Evolutionary conservation across 1,139 yeast genomes (phyloP).

Genomic region (Taphrina wiesneri): DNA sequence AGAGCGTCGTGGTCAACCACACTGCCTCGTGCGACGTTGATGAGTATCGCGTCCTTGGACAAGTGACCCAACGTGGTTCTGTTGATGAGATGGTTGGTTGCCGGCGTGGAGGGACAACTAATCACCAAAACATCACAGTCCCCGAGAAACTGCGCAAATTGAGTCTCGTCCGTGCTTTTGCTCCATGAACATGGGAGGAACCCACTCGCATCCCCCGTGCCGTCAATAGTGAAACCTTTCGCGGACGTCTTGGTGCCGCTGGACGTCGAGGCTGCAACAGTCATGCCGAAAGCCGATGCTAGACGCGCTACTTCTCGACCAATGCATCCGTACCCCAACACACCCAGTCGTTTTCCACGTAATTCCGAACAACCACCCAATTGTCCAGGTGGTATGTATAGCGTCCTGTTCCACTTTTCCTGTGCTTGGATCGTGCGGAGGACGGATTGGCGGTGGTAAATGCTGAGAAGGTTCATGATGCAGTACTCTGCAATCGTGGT

Average conservation of each 20-base stretch:
- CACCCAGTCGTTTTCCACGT: conserved; percentile 50
- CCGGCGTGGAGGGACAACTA: conserved; percentile 80
- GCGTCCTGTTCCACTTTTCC: conserved; percentile 16
- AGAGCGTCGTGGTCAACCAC: conserved; percentile 82
- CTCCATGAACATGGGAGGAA: conserved; percentile 52
- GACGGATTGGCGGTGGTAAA: conserved; percentile 25
- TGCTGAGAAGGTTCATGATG: conserved; percentile 31
- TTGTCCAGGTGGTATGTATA: conserved; percentile 11
- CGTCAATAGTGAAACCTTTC: conserved; percentile 39
- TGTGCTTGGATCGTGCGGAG: not conserved
- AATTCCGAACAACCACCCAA: conserved; percentile 15
- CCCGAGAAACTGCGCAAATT: conserved; percentile 68
- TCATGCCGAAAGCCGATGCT: conserved; percentile 88
- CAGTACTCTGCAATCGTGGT: conserved; percentile 37
- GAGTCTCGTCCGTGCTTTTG: conserved; percentile 55
- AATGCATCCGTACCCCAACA: conserved; percentile 85
- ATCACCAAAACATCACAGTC: conserved; percentile 70
- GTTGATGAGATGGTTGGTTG: conserved; percentile 73
- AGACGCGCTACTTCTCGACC: conserved; percentile 83
- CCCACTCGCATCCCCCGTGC: conserved; percentile 41
- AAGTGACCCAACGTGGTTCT: conserved; percentile 72
- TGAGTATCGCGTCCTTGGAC: conserved; percentile 81
- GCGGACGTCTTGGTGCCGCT: conserved; percentile 71
- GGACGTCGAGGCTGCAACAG: conserved; percentile 75
- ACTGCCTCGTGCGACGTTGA: conserved; percentile 87